A percentile compares a stretch with the other conserved stretches of the same genome.
Evolutionary conservation across 192 early-diverging fungal species (phyloP).

Genomic region (Martensiomyces pterosporus): DNA sequence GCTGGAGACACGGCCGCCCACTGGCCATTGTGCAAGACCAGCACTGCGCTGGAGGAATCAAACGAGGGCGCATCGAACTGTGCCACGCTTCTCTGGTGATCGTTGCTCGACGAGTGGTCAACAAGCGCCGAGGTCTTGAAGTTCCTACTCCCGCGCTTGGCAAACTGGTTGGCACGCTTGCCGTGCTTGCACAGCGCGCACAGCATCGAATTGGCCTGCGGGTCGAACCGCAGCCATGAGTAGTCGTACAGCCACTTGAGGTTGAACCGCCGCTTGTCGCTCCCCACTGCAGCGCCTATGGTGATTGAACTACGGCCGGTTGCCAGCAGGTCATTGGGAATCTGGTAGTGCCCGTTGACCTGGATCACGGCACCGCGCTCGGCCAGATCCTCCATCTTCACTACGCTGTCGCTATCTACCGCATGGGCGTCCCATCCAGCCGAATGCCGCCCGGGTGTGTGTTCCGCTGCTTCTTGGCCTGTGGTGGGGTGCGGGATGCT

Average conservation of each 20-base stretch:
- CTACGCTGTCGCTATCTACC: constrained; percentile 10
- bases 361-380: constrained; percentile 18
- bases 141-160: constrained; percentile 41
- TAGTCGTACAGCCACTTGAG: constrained; percentile 50
- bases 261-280: constrained; percentile 46
- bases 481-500: background rate
- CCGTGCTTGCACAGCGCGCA: constrained; percentile 40
- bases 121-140: constrained; percentile 47
- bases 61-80: constrained; percentile 7
- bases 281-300: constrained; percentile 36
- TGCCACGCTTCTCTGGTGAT: constrained; percentile 34
- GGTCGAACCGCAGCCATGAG: constrained; percentile 42
- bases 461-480: background rate
- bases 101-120: constrained; percentile 44
- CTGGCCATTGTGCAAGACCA: constrained; percentile 14
- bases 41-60: background rate
- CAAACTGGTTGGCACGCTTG: constrained; percentile 43
- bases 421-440: constrained; percentile 1
- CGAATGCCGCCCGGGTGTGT: constrained; percentile 4
- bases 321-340: constrained; percentile 13
- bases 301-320: constrained; percentile 40
- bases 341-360: constrained; percentile 5
- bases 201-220: constrained; percentile 31
- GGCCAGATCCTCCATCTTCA: constrained; percentile 35
- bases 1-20: constrained; percentile 16